These are phyloP conservation scores for Cardamine resedifolia DNA, from an alignment of 345 rosid genomes.

Conservation along the genomic window DNA sequence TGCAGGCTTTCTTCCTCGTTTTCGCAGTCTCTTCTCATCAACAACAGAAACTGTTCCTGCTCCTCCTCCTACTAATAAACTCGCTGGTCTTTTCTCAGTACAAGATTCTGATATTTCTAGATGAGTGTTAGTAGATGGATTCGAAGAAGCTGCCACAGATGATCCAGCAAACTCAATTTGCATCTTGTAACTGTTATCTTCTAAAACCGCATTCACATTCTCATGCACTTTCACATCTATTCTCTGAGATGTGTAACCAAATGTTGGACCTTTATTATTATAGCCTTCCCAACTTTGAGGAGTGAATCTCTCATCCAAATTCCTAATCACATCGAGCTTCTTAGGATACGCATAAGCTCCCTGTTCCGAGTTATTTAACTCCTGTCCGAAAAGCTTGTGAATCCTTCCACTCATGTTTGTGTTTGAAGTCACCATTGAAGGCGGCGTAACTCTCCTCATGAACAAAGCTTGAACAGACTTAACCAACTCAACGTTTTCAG, in stretches of 20 bases:
- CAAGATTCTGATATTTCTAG: constrained; percentile 73
- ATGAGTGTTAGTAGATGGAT: constrained; percentile 48
- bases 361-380: constrained; percentile 47
- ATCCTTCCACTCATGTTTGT: constrained; percentile 36
- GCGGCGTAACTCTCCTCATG: constrained; percentile 36
- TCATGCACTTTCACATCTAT: constrained; percentile 47
- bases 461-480: constrained; percentile 55
- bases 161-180: constrained; percentile 69
- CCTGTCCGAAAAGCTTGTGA: constrained; percentile 82
- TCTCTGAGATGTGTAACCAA: constrained; percentile 49
- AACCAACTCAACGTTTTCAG: constrained; percentile 64
- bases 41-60: constrained; percentile 13
- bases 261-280: constrained; percentile 46
- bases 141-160: constrained; percentile 43
- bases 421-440: constrained; percentile 8
- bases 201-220: constrained; percentile 48
- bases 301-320: constrained; percentile 55
- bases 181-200: constrained; percentile 53
- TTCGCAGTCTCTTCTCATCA: constrained; percentile 79
- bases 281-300: constrained; percentile 52
- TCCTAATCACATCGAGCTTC: constrained; percentile 67
- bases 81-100: constrained; percentile 48
- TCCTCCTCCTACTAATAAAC: constrained; percentile 23
- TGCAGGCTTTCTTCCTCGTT: constrained; percentile 95
- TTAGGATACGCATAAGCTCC: constrained; percentile 50